A percentile compares a stretch with the other conserved stretches of the same genome.
Conservation (phyloP, 176 grass and related monocot species). For the Elaeis guineensis region DNA sequence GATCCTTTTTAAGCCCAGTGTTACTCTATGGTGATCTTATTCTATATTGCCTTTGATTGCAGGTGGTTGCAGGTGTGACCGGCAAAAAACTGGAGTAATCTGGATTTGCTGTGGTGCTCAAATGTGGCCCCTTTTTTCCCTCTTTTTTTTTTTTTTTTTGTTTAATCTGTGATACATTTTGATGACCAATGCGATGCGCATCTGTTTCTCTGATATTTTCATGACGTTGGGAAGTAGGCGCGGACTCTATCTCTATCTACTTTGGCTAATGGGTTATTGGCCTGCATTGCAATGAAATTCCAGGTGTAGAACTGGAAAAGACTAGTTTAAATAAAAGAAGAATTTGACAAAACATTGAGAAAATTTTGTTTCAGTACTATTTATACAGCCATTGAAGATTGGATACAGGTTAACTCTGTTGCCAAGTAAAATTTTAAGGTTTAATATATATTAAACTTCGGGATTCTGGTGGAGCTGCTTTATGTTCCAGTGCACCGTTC, state of each 20-base stretch:
- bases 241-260: background rate
- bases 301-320: background rate
- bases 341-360: background rate
- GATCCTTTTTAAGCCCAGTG: background rate
- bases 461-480: too few species aligned
- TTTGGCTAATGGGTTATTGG: background rate
- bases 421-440: too few species aligned
- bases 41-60: background rate
- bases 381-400: background rate
- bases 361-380: background rate
- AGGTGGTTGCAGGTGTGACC: conserved; percentile 83
- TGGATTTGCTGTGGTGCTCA: background rate
- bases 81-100: conserved; percentile 45
- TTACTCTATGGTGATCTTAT: background rate
- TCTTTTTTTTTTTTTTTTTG: background rate
- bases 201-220: background rate
- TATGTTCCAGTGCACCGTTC: too few species aligned
- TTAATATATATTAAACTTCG: too few species aligned
- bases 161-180: background rate
- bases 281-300: background rate
- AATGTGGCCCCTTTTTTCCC: background rate
- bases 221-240: background rate
- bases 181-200: background rate
- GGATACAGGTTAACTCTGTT: too few species aligned
- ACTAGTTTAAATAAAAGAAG: background rate